These are phyloP conservation scores for Adiantum capillusveneris DNA, from an alignment of 75 land plant genomes.

Conservation along the genomic window DNA sequence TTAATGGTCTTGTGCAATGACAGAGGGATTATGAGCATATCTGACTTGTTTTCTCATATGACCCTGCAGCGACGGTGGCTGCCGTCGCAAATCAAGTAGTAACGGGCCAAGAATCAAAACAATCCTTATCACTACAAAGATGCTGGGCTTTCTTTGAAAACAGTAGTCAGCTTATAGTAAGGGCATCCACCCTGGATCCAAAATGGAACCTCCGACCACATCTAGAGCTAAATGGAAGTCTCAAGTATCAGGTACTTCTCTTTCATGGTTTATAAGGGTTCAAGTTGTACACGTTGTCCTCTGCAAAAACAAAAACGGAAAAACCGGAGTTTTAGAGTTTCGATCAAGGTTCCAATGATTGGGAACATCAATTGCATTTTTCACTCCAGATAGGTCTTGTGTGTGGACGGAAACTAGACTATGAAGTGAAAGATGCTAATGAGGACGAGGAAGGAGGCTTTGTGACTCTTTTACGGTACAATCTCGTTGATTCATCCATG, in stretches of 20 bases:
- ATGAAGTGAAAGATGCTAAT: slow-evolving; percentile 1
- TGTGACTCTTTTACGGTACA: slow-evolving; percentile 16
- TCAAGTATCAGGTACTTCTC: background rate
- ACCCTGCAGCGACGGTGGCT: no score
- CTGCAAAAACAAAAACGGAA: no score
- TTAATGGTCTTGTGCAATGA: no score
- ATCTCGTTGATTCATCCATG: slow-evolving; percentile 9
- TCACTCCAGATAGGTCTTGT: slow-evolving; percentile 12
- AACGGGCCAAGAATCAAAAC: background rate
- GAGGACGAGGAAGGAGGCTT: slow-evolving; percentile 14
- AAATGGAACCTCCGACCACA: background rate
- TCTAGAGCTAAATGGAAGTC: background rate
- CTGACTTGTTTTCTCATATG: no score
- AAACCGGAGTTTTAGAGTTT: no score
- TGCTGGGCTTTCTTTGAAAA: background rate
- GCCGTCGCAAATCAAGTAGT: background rate
- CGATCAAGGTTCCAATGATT: no score
- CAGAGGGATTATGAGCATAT: no score
- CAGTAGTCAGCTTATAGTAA: background rate
- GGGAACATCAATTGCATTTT: no score
- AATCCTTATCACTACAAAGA: background rate
- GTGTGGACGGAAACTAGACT: no score
- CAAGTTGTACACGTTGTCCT: no score
- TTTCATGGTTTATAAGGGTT: no score
- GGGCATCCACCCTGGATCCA: background rate